These are phyloP conservation scores for Fraxinus cuspidata DNA, from an alignment of 257 asterid species.

Conservation along the genomic window DNA sequence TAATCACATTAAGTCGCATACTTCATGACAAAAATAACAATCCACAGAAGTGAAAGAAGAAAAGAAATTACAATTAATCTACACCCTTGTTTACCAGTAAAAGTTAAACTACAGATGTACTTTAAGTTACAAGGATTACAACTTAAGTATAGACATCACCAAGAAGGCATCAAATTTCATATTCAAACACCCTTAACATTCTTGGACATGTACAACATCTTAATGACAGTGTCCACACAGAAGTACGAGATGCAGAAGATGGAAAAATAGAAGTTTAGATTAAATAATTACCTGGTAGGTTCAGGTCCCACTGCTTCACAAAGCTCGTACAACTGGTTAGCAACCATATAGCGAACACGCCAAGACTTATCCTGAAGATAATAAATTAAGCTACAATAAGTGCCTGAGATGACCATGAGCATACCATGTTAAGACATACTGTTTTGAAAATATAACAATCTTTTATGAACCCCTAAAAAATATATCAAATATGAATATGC, in stretches of 20 bases:
- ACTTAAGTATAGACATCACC: background rate
- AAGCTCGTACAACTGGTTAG: slow-evolving; percentile 92
- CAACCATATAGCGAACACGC: slow-evolving; percentile 99
- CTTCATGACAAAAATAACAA: no score
- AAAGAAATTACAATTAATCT: no score
- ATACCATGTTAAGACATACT: background rate
- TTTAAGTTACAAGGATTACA: background rate
- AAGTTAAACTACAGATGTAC: no score
- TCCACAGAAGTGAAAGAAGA: no score
- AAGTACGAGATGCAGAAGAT: slow-evolving; percentile 18
- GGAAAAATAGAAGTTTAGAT: slow-evolving; percentile 6
- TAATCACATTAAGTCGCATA: slow-evolving; percentile 22
- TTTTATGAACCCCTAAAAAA: background rate
- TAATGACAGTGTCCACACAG: background rate
- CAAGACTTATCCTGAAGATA: slow-evolving; percentile 85
- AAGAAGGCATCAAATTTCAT: no score
- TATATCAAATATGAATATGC: background rate
- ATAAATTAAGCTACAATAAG: slow-evolving; percentile 16
- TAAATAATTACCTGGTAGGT: slow-evolving; percentile 66
- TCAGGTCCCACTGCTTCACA: slow-evolving; percentile 99
- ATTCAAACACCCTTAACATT: background rate
- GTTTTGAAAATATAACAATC: background rate
- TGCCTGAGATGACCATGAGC: slow-evolving; percentile 3
- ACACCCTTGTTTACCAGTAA: no score
- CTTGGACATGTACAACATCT: background rate